Conservation (phyloP, 768 basidiomycete genomes). For the Lactarius indigo region DNA sequence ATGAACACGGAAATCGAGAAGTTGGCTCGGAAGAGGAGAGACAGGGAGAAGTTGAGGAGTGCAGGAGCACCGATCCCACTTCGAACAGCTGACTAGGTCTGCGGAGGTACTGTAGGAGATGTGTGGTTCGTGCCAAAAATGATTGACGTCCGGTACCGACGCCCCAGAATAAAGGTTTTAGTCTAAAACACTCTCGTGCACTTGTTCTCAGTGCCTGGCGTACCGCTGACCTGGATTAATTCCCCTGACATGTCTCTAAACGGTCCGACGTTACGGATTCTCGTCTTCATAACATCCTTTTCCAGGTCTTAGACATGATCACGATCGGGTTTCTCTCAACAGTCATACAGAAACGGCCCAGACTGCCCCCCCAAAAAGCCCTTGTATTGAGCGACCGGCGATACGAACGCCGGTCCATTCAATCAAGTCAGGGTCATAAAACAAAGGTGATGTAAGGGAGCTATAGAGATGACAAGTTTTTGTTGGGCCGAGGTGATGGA, state of each 20-base stretch:
- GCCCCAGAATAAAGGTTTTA: neutral
- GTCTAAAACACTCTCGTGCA: neutral
- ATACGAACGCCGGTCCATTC: neutral
- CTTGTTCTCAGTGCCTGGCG: neutral
- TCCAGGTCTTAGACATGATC: neutral
- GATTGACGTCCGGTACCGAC: neutral
- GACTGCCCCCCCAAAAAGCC: neutral
- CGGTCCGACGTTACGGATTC: neutral
- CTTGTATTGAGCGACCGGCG: conserved; percentile 5
- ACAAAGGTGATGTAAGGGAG: neutral
- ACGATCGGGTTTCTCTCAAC: neutral
- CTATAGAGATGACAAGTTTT: neutral
- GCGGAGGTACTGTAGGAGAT: neutral
- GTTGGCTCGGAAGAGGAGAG: conserved; percentile 55
- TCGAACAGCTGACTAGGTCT: neutral
- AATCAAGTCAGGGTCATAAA: neutral
- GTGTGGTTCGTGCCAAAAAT: neutral
- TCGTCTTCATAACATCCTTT: neutral
- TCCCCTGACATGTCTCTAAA: neutral
- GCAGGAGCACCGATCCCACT: conserved; percentile 48
- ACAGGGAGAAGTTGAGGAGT: conserved; percentile 61
- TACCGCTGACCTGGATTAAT: neutral
- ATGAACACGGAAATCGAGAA: conserved; percentile 88
- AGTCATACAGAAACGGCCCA: neutral
- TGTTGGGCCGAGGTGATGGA: neutral